Percentiles rank a stretch among this genome's conserved stretches.
phyloP scores from a whole-genome alignment of 495 filamentous ascomycete genomes.

The Aspergillus incahuasiensis region DNA sequence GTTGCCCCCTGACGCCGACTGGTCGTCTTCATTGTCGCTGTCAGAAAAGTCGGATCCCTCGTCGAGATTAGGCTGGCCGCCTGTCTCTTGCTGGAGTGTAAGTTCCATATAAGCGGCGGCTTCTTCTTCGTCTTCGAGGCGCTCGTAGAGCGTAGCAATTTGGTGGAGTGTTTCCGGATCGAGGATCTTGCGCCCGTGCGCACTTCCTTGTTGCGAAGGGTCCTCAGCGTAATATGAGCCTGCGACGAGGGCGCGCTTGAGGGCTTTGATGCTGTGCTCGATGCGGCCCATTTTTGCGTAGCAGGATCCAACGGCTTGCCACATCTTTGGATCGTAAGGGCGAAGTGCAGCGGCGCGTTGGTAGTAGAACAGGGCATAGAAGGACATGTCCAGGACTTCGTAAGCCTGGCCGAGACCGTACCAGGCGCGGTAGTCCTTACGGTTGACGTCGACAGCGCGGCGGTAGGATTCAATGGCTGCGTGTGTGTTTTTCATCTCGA shows the following conservation, averaged over 20 bases:
- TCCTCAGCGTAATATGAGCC: slow-evolving; percentile 74
- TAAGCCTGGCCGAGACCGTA: slow-evolving; percentile 97
- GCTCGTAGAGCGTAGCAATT: slow-evolving; percentile 86
- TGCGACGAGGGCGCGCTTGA: slow-evolving; percentile 84
- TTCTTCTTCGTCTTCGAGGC: slow-evolving; percentile 67
- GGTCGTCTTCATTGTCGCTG: slow-evolving; percentile 41
- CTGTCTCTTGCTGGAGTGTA: slow-evolving; percentile 75
- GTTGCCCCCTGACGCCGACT: slow-evolving; percentile 25
- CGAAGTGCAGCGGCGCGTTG: slow-evolving; percentile 87
- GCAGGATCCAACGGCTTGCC: slow-evolving; percentile 91
- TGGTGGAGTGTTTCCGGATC: slow-evolving; percentile 88
- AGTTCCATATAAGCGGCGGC: slow-evolving; percentile 92
- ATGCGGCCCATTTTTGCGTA: slow-evolving; percentile 80
- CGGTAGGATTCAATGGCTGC: slow-evolving; percentile 97
- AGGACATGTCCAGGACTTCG: slow-evolving; percentile 95
- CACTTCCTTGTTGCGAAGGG: slow-evolving; percentile 15
- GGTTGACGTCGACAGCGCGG: slow-evolving; percentile 92
- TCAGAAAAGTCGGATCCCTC: slow-evolving; percentile 29
- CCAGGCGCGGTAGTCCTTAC: slow-evolving; percentile 97
- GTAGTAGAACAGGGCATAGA: slow-evolving; percentile 95
- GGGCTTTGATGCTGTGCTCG: slow-evolving; percentile 83
- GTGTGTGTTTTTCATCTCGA: slow-evolving; percentile 98
- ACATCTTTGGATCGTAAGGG: slow-evolving; percentile 96
- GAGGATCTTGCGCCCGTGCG: slow-evolving; percentile 51
- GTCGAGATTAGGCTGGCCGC: slow-evolving; percentile 45